A percentile compares a stretch with the other conserved stretches of the same genome.
Evolutionary conservation across 805 yeast genomes (phyloP).

Genomic region (Candida easanensis): DNA sequence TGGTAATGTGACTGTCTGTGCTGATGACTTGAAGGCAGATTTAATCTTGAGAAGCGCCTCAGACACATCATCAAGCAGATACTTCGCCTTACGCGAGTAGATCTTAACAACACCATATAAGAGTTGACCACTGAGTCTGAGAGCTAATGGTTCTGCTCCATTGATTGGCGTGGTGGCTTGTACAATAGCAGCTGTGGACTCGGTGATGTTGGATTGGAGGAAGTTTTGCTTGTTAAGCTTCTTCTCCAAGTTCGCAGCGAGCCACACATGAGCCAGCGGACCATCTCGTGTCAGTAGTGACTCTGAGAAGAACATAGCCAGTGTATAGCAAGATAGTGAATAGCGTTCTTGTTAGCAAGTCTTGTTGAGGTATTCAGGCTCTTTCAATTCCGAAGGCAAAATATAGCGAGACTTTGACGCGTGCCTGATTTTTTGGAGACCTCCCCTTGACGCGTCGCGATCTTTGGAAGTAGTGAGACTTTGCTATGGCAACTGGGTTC

Average conservation of each 20-base stretch:
- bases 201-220: constrained; percentile 65
- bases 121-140: constrained; percentile 81
- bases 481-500: no score
- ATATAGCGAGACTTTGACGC: neutral
- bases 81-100: constrained; percentile 81
- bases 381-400: no score
- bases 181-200: constrained; percentile 65
- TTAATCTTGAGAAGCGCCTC: constrained; percentile 72
- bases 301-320: constrained; percentile 47
- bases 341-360: neutral
- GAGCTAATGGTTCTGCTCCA: constrained; percentile 58
- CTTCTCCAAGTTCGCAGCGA: constrained; percentile 85
- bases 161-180: constrained; percentile 31
- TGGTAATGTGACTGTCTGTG: constrained; percentile 52
- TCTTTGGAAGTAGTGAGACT: no score
- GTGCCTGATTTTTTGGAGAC: no score
- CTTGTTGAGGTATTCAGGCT: neutral
- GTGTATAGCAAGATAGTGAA: neutral
- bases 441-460: no score
- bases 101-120: constrained; percentile 84
- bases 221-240: constrained; percentile 71
- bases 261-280: constrained; percentile 87
- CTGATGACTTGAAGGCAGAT: constrained; percentile 52
- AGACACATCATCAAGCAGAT: constrained; percentile 76
- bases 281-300: constrained; percentile 64